Percentiles rank a stretch among this genome's conserved stretches.
phyloP scores from a whole-genome alignment of 345 rosid genomes.

The Combretum micranthum region DNA sequence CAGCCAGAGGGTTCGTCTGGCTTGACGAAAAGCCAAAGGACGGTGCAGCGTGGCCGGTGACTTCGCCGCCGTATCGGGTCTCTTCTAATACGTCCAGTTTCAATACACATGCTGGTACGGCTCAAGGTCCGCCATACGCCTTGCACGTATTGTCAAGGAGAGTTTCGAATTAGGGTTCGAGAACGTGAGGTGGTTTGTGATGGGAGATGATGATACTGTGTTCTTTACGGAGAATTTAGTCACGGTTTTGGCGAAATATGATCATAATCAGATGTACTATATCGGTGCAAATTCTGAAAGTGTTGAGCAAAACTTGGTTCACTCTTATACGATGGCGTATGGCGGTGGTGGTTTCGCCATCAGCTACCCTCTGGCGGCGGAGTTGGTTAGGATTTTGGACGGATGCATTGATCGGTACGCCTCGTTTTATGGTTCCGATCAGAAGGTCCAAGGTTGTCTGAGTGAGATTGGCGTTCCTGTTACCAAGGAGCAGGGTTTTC shows the following conservation, averaged over 20 bases:
- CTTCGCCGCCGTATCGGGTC: conserved; percentile 54
- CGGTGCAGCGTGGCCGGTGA: conserved; percentile 31
- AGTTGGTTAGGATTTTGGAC: conserved; percentile 65
- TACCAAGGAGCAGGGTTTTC: conserved; percentile 82
- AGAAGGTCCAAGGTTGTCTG: conserved; percentile 70
- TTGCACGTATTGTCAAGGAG: conserved; percentile 78
- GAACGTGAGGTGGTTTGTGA: conserved; percentile 82
- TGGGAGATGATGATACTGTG: conserved; percentile 94
- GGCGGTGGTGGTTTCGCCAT: conserved; percentile 91
- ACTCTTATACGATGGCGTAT: conserved; percentile 78
- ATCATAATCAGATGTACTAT: conserved; percentile 86
- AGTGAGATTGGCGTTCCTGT: conserved; percentile 75
- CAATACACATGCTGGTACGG: conserved; percentile 64
- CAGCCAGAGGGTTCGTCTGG: conserved; percentile 78
- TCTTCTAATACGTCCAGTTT: conserved; percentile 63
- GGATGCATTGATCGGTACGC: conserved; percentile 78
- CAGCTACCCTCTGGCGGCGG: conserved; percentile 64
- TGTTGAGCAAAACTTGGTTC: conserved; percentile 70
- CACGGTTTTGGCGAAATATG: conserved; percentile 56
- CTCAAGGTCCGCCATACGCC: conserved; percentile 61
- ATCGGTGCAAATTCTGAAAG: conserved; percentile 82
- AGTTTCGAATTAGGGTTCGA: conserved; percentile 60
- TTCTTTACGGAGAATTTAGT: conserved; percentile 73
- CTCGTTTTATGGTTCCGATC: conserved; percentile 74
- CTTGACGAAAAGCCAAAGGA: conserved; percentile 52